These are phyloP conservation scores for Pontederia crassipes DNA, from an alignment of 176 grass and related monocot genomes.

Conservation along the genomic window DNA sequence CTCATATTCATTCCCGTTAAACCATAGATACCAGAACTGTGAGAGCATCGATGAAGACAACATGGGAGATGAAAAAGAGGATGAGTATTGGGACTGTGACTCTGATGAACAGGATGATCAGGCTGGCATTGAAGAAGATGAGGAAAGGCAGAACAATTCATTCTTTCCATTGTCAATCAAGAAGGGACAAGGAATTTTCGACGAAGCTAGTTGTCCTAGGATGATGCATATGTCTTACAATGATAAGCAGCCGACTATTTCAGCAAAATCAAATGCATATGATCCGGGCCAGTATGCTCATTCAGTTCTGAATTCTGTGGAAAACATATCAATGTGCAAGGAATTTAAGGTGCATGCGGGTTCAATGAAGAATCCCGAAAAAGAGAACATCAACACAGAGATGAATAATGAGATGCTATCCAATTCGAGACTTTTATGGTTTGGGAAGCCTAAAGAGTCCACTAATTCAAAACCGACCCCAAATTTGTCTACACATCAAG, in stretches of 20 bases:
- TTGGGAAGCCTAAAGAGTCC: conserved; percentile 20
- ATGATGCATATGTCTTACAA: conserved; percentile 8
- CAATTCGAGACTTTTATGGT: neutral
- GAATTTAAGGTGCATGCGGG: conserved; percentile 34
- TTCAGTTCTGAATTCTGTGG: conserved; percentile 50
- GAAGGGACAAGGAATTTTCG: conserved; percentile 22
- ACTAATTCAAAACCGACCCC: conserved; percentile 26
- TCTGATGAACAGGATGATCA: conserved; percentile 33
- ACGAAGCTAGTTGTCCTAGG: conserved; percentile 20
- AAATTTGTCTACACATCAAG: conserved; percentile 39
- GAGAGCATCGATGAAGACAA: conserved; percentile 25
- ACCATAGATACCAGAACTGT: conserved; percentile 80
- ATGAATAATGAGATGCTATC: too few species aligned
- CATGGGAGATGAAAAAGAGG: conserved; percentile 31
- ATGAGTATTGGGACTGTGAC: conserved; percentile 32
- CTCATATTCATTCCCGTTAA: conserved; percentile 37
- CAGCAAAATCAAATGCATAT: conserved; percentile 21
- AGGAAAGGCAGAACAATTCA: conserved; percentile 71
- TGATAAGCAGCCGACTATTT: conserved; percentile 25
- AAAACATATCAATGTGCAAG: conserved; percentile 74
- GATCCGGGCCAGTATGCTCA: conserved; percentile 48
- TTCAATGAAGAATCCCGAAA: conserved; percentile 21
- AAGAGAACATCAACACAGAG: conserved; percentile 36
- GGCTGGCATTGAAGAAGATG: conserved; percentile 41
- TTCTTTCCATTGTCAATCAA: conserved; percentile 73